A percentile compares a stretch with the other conserved stretches of the same genome.
Conservation (phyloP, 2,329 filamentous ascomycete species). For the Bipolaris oryzae region DNA sequence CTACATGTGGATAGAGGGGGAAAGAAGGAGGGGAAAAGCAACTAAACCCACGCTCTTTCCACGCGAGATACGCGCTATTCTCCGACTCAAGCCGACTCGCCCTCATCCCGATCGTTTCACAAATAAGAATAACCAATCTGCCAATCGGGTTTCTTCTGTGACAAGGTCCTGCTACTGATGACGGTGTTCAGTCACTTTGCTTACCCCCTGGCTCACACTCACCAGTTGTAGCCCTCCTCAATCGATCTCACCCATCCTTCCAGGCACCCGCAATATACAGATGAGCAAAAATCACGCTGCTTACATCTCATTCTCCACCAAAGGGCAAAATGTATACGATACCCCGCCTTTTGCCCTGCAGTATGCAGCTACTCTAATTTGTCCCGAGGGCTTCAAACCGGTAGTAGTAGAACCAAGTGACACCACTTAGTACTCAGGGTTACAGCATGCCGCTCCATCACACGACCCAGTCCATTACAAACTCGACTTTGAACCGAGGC, state of each 20-base stretch:
- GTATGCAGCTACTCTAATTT: background rate
- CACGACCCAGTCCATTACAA: background rate
- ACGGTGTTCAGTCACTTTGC: background rate
- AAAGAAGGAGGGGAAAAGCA: no score
- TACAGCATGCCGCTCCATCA: background rate
- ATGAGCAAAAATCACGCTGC: no score
- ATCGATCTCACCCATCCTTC: background rate
- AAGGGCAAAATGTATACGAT: background rate
- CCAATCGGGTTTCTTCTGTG: background rate
- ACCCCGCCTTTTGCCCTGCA: conserved; percentile 1
- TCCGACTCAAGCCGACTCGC: background rate
- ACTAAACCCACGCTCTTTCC: background rate
- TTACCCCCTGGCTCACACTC: background rate
- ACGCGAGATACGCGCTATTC: background rate
- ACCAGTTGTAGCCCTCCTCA: background rate
- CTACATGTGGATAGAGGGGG: background rate
- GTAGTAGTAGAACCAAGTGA: background rate
- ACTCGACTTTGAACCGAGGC: background rate
- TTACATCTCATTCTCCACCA: background rate
- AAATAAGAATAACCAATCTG: background rate
- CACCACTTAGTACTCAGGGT: no score
- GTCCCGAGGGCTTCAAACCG: no score
- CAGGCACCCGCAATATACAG: background rate
- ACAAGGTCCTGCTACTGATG: no score
- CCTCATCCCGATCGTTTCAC: background rate